Conservation (phyloP, 805 yeast genomes). For the Pichia cabralensis region DNA sequence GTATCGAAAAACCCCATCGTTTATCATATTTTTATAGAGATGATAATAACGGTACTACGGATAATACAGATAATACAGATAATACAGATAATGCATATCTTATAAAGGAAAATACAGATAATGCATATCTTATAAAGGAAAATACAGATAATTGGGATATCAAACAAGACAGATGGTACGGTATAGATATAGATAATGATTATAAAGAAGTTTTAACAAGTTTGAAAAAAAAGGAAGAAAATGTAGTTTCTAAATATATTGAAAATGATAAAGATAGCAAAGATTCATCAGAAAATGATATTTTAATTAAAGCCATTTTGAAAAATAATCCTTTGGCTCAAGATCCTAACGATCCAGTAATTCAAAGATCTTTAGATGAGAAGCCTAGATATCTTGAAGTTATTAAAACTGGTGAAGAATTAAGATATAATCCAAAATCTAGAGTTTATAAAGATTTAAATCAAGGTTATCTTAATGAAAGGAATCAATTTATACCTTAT, state of each 20-base stretch:
- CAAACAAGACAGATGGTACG: slow-evolving; percentile 75
- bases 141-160: slow-evolving; percentile 48
- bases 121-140: slow-evolving; percentile 11
- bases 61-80: no score
- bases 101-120: no score
- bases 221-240: slow-evolving; percentile 33
- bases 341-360: slow-evolving; percentile 22
- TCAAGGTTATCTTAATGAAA: slow-evolving; percentile 25
- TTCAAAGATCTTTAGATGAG: slow-evolving; percentile 58
- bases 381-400: slow-evolving; percentile 60
- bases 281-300: slow-evolving; percentile 24
- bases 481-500: slow-evolving; percentile 44
- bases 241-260: slow-evolving; percentile 12
- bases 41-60: slow-evolving; percentile 8
- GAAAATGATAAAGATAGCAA: slow-evolving; percentile 11
- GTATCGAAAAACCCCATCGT: slow-evolving; percentile 47
- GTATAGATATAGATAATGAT: slow-evolving; percentile 50
- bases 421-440: slow-evolving; percentile 47
- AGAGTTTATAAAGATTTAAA: slow-evolving; percentile 28
- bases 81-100: slow-evolving; percentile 5
- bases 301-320: slow-evolving; percentile 6
- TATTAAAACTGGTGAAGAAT: slow-evolving; percentile 32
- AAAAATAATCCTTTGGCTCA: slow-evolving; percentile 9
- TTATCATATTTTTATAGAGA: slow-evolving; percentile 25
- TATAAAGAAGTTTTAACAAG: slow-evolving; percentile 41